Base-by-base conservation (phyloP, 2,329 filamentous ascomycete genomes). In the Drechmeria coniospora region DNA sequence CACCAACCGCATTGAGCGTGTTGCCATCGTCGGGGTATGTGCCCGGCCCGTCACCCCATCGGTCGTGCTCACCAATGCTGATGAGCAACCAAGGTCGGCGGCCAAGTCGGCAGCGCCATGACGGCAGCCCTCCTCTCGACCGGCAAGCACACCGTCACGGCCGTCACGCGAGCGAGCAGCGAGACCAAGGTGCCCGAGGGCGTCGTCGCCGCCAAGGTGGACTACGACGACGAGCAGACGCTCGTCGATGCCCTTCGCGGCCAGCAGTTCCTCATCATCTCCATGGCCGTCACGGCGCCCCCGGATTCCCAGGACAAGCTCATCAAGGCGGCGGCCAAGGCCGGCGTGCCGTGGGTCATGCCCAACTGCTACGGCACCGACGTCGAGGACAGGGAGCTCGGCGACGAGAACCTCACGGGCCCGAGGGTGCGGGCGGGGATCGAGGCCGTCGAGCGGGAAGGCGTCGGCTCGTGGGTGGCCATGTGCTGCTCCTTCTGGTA, bases 401-500 rank as follows among this genome's bases (percentile, higher is more conserved):
- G 12, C n/a, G 28, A 39, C 1, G 54, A 57, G 25, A 45, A 40
- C 21, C 18, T 49, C 8, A 34, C 51, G 3, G 47, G 43, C 0
- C 18, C 26, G 1, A 24, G n/a, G 1, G 36, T 42, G 8, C 26
- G 40, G 3, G 46, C 44, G 0, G 37, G 43, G 2, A 36, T 48
- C 15, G 45, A 51, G 15, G 47, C 56, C 32, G 48, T 65, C 15
- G 54, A 63, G 36, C 37, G 46, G 2, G 44, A 54, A 0, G 53
- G 53, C 0, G 44, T 46, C 5, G 54, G 53, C 15, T 44, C 45
- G 0, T 68, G 58, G 53, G 51, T 70, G 25, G 46, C 56, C 2
- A 65, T 65, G 39, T 63, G 56, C 52, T 68, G 65, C 38, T 56
- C 57, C 2, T 68, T 62, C 35, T 71, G 66, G 65, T 69, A 68